phyloP scores from a whole-genome alignment of 2,329 filamentous ascomycete genomes.

The Didymella glomerata region DNA sequence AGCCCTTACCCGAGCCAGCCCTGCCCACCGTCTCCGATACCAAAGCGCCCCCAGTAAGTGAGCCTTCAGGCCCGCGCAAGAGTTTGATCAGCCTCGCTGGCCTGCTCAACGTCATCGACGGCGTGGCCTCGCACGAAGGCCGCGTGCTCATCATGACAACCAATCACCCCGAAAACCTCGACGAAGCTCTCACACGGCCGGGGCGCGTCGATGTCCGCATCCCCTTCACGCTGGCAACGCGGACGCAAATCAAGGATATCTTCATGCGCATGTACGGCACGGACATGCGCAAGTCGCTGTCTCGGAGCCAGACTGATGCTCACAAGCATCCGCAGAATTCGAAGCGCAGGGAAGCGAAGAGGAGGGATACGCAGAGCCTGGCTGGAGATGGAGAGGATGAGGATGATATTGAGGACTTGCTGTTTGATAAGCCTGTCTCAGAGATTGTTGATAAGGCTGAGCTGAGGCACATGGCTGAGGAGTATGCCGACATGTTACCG shows the following conservation, averaged over 20 bases:
- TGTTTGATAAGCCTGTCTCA: slow-evolving; percentile 16
- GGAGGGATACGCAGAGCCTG: background rate
- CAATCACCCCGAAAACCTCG: slow-evolving; percentile 76
- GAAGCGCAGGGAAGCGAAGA: background rate
- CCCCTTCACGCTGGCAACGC: slow-evolving; percentile 61
- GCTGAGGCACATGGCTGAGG: slow-evolving; percentile 53
- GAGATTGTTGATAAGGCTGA: slow-evolving; percentile 33
- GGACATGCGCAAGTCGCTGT: slow-evolving; percentile 6
- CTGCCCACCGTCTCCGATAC: background rate
- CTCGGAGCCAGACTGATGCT: background rate
- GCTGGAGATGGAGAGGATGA: slow-evolving; percentile 13
- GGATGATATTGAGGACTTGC: slow-evolving; percentile 19
- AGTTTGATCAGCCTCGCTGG: slow-evolving; percentile 76
- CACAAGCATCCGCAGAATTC: background rate
- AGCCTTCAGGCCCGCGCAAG: slow-evolving; percentile 23
- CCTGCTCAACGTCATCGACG: slow-evolving; percentile 83
- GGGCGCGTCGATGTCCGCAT: slow-evolving; percentile 75
- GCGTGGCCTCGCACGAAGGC: slow-evolving; percentile 80
- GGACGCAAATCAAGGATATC: slow-evolving; percentile 53
- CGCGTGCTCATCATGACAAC: slow-evolving; percentile 84
- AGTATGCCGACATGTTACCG: slow-evolving; percentile 58
- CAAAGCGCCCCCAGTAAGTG: background rate
- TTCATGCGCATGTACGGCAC: slow-evolving; percentile 54
- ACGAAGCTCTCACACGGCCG: slow-evolving; percentile 76
- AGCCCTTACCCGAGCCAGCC: slow-evolving; percentile 18